Evolutionary conservation across 140 eudicot genomes (phyloP).

Genomic region (Flaveria floridana): DNA sequence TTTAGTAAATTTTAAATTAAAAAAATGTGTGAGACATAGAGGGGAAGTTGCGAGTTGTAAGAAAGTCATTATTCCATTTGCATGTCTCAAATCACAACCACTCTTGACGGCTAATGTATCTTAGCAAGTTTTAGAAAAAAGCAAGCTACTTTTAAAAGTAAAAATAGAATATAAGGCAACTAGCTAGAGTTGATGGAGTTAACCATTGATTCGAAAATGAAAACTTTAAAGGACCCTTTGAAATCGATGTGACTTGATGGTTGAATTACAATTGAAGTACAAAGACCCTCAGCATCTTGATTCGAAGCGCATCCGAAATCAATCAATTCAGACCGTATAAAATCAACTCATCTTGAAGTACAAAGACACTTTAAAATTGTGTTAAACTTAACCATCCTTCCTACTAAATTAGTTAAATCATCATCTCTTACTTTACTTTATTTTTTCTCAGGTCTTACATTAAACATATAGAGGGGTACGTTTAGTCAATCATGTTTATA

Average conservation of each 20-base stretch:
- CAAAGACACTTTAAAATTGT: too few species aligned
- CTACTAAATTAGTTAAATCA: too few species aligned
- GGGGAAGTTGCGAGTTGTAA: constrained; percentile 28
- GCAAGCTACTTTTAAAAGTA: constrained; percentile 24
- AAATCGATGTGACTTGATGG: constrained; percentile 15
- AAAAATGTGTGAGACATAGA: background rate
- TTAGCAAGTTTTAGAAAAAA: constrained; percentile 17
- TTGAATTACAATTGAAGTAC: background rate
- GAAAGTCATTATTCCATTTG: constrained; percentile 30
- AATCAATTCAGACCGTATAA: background rate
- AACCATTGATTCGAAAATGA: background rate
- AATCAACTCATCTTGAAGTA: too few species aligned
- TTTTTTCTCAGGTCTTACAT: too few species aligned
- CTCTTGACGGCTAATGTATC: constrained; percentile 31
- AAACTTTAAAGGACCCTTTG: background rate
- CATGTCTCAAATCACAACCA: constrained; percentile 26
- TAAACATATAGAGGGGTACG: too few species aligned
- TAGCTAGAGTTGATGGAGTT: background rate
- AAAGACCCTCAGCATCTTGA: background rate
- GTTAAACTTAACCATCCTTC: too few species aligned
- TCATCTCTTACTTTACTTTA: too few species aligned
- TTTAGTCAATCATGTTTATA: too few species aligned
- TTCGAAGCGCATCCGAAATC: background rate
- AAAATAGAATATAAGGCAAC: constrained; percentile 15
- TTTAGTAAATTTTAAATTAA: too few species aligned